Conservation (phyloP, 1,139 yeast genomes). For the Magnusiomyces suaveolens region DNA sequence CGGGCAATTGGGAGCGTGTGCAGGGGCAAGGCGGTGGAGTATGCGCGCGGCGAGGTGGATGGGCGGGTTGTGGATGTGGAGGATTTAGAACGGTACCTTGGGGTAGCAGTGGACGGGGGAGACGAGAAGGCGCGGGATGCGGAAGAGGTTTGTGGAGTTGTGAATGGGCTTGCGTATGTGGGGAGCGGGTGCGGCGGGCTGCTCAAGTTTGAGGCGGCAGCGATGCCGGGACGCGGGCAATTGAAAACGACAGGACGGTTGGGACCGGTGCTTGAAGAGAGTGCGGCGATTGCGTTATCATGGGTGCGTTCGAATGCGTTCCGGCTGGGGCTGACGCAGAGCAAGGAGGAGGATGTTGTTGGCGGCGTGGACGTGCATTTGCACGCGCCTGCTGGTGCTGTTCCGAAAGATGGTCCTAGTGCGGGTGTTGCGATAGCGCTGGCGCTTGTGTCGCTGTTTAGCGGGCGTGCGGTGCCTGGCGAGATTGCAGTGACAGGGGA, state of each 20-base stretch:
- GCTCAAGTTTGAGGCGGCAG: conserved; percentile 68
- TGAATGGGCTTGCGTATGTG: conserved; percentile 84
- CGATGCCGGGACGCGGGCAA: conserved; percentile 45
- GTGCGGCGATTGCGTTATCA: conserved; percentile 69
- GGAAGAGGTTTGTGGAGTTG: conserved; percentile 49
- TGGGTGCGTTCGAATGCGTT: conserved; percentile 56
- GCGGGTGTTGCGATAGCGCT: conserved; percentile 90
- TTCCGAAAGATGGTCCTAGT: conserved; percentile 86
- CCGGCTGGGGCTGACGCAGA: conserved; percentile 29
- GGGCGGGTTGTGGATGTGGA: conserved; percentile 15
- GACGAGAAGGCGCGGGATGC: conserved; percentile 32
- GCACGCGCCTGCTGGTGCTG: conserved; percentile 85
- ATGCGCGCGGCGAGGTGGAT: conserved; percentile 37
- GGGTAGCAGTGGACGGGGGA: conserved; percentile 36
- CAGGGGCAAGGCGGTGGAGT: conserved; percentile 75
- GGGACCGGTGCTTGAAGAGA: conserved; percentile 75
- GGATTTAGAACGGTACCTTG: conserved; percentile 40
- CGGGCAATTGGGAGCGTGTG: conserved; percentile 64
- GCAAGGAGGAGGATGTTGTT: conserved; percentile 35
- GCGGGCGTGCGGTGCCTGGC: conserved; percentile 57
- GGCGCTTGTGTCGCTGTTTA: conserved; percentile 61
- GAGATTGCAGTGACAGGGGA: conserved; percentile 91
- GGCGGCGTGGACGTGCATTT: conserved; percentile 59
- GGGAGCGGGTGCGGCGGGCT: conserved; percentile 84
- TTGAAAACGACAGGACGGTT: conserved; percentile 70